Conservation (phyloP, 192 early-diverging fungal genomes). For the Podochytrium sp. region DNA sequence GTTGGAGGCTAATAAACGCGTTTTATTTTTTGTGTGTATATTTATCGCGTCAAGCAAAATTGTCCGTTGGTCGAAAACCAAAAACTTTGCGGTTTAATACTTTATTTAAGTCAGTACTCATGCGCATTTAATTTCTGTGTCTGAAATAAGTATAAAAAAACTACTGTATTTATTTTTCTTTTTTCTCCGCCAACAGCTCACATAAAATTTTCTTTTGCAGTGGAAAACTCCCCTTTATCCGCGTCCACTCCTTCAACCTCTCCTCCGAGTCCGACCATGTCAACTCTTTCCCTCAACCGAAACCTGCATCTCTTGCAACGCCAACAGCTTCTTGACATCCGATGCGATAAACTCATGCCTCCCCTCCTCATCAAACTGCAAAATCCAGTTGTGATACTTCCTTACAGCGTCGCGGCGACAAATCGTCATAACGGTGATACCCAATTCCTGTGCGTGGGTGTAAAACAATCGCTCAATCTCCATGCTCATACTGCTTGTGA, state of each 20-base stretch:
- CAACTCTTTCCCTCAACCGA: constrained; percentile 71
- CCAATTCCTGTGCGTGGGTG: constrained; percentile 63
- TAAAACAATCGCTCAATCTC: constrained; percentile 93
- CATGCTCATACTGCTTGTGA: constrained; percentile 90
- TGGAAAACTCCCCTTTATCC: constrained; percentile 41
- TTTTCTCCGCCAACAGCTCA: too few species aligned
- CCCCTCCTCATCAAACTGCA: constrained; percentile 94
- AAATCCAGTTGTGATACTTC: constrained; percentile 95
- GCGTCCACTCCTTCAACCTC: constrained; percentile 66
- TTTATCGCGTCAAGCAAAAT: too few species aligned
- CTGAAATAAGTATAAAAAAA: too few species aligned
- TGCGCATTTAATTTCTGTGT: too few species aligned
- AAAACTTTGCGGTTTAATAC: too few species aligned
- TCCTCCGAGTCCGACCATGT: constrained; percentile 80
- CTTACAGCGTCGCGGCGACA: constrained; percentile 94
- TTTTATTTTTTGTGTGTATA: too few species aligned
- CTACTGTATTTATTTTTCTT: too few species aligned
- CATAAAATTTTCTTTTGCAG: not conserved
- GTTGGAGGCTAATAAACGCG: too few species aligned
- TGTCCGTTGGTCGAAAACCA: too few species aligned
- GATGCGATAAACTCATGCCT: constrained; percentile 92
- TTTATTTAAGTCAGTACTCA: too few species aligned
- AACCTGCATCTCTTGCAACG: constrained; percentile 91
- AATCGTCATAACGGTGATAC: constrained; percentile 91
- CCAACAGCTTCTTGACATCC: constrained; percentile 83